phyloP scores from a whole-genome alignment of 75 land plant genomes.

The Pinus albicaulis region DNA sequence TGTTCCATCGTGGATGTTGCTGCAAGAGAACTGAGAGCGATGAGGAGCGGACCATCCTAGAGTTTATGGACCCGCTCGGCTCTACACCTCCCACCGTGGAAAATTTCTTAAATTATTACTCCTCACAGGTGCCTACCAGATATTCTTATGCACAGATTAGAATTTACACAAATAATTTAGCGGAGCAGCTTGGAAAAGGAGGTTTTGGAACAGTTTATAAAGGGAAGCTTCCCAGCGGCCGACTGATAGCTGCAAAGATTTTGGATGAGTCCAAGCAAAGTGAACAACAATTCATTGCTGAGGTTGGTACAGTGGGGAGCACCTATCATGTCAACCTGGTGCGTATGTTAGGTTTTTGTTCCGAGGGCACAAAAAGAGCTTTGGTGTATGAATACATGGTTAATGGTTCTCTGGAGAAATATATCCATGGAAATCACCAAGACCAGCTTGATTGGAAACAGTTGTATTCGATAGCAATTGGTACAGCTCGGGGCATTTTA shows the following conservation, averaged over 20 bases:
- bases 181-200: slow-evolving; percentile 4
- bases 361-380: slow-evolving; percentile 18
- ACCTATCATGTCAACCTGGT: slow-evolving; percentile 44
- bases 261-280: slow-evolving; percentile 3
- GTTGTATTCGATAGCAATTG: too few species aligned
- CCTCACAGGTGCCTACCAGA: too few species aligned
- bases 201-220: slow-evolving; percentile 13
- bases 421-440: too few species aligned
- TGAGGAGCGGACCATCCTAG: too few species aligned
- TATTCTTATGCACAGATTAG: too few species aligned
- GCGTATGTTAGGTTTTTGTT: slow-evolving; percentile 39
- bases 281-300: slow-evolving; percentile 29
- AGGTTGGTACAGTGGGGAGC: slow-evolving; percentile 27
- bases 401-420: background rate
- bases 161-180: background rate
- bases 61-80: too few species aligned
- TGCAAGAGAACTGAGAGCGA: too few species aligned
- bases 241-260: slow-evolving; percentile 31
- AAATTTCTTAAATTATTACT: too few species aligned
- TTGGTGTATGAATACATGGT: slow-evolving; percentile 57
- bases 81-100: too few species aligned
- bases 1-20: too few species aligned
- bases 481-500: too few species aligned
- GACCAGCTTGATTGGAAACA: too few species aligned
- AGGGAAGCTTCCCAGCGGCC: background rate